Conservation (phyloP, 345 rosid species). For the Melastoma malabathricum region DNA sequence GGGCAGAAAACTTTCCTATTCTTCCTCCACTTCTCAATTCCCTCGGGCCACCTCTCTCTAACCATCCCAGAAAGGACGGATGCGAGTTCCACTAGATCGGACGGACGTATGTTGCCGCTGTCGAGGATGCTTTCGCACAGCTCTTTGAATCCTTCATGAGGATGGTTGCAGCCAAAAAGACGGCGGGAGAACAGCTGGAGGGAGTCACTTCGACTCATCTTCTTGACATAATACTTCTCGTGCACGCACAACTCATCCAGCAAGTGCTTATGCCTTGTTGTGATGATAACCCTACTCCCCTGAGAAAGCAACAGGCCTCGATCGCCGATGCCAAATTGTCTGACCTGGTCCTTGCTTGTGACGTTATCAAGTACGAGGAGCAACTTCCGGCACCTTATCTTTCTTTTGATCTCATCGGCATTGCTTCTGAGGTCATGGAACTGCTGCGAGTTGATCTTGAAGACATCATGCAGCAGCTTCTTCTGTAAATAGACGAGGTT, state of each 20-base stretch:
- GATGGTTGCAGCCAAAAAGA: neutral
- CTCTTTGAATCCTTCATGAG: slow-evolving; percentile 2
- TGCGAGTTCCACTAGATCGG: too few relatives aligned
- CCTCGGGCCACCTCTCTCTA: too few relatives aligned
- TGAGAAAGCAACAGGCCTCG: neutral
- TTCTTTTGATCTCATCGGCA: neutral
- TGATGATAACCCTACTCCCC: slow-evolving; percentile 9
- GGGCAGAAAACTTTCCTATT: too few relatives aligned
- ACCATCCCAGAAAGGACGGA: too few relatives aligned
- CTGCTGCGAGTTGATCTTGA: neutral
- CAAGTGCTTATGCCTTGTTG: neutral
- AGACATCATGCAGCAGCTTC: slow-evolving; percentile 4
- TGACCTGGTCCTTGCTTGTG: neutral
- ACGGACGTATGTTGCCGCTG: neutral
- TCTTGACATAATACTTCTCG: neutral
- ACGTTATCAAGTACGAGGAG: slow-evolving; percentile 7
- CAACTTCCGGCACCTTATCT: neutral
- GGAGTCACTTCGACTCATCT: neutral
- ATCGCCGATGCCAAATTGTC: neutral
- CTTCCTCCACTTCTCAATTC: too few relatives aligned
- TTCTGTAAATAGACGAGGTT: slow-evolving; percentile 2
- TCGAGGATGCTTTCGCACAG: slow-evolving; percentile 1
- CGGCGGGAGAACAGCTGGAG: neutral
- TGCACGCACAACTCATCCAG: neutral
- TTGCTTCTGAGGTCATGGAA: neutral